These are phyloP conservation scores for Leishmania lainsoni DNA, from an alignment of 208 protist species.

Conservation along the genomic window DNA sequence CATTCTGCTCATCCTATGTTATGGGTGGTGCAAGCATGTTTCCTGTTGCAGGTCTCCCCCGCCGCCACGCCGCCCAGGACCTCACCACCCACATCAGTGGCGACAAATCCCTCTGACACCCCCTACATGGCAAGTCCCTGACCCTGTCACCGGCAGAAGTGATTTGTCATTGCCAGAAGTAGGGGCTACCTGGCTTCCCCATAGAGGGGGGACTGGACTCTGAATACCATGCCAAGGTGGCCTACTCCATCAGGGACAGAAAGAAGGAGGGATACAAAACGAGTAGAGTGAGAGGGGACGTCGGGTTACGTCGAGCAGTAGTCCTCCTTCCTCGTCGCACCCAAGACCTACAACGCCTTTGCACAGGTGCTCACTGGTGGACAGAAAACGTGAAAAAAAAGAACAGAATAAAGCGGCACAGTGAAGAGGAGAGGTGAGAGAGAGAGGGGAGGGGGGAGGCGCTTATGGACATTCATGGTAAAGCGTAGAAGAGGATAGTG, in stretches of 20 bases:
- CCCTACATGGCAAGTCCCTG: neutral
- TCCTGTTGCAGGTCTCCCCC: neutral
- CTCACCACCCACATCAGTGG: neutral
- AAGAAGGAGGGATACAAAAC: neutral
- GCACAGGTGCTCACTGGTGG: neutral
- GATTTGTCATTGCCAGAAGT: neutral
- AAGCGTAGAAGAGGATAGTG: neutral
- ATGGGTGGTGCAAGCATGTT: neutral
- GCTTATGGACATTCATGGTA: neutral
- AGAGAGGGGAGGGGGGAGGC: neutral
- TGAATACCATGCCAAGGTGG: neutral
- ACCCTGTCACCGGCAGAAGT: neutral
- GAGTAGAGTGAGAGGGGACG: neutral
- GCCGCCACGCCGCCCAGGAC: neutral
- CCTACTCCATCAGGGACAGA: neutral
- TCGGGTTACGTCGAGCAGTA: neutral
- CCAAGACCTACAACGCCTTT: neutral
- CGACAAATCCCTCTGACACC: neutral
- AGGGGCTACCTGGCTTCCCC: neutral
- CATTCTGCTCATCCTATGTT: neutral
- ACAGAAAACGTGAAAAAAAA: neutral
- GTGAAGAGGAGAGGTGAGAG: neutral
- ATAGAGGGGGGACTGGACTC: neutral
- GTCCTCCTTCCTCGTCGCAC: neutral
- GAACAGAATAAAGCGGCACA: neutral